These are phyloP conservation scores for Tagetes patula DNA, from an alignment of 129 eudicot genomes.

Conservation along the genomic window DNA sequence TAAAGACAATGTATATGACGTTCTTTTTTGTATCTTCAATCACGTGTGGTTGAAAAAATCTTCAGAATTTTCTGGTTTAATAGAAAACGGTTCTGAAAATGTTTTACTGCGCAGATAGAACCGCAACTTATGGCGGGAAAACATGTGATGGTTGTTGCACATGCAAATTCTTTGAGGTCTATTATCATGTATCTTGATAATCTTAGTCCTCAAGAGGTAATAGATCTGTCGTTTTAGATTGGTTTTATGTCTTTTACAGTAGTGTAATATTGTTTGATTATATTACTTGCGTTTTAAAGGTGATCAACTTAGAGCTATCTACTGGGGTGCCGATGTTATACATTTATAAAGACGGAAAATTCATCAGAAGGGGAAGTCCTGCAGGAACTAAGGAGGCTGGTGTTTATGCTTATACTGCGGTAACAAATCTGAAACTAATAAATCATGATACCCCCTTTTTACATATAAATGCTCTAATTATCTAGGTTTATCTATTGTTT, in stretches of 20 bases:
- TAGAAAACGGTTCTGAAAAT: slow-evolving; percentile 5
- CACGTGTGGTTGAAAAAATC: not conserved
- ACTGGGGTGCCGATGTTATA: slow-evolving; percentile 92
- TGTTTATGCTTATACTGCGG: slow-evolving; percentile 79
- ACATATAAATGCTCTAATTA: not conserved
- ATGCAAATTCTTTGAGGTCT: slow-evolving; percentile 89
- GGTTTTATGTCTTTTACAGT: not conserved
- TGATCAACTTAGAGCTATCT: slow-evolving; percentile 75
- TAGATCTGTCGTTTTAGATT: not conserved
- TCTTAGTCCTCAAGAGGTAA: slow-evolving; percentile 80
- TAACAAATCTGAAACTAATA: slow-evolving; percentile 23
- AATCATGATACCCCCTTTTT: slow-evolving; percentile 8
- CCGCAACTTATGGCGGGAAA: slow-evolving; percentile 67
- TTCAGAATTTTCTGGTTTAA: not conserved
- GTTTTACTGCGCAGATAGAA: slow-evolving; percentile 54
- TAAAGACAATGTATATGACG: slow-evolving; percentile 57
- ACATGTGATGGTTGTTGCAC: slow-evolving; percentile 90
- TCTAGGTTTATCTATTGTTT: not conserved
- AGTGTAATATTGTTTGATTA: not conserved
- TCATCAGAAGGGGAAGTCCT: slow-evolving; percentile 85
- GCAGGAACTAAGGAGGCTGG: slow-evolving; percentile 63
- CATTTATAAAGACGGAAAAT: slow-evolving; percentile 61
- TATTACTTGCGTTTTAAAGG: slow-evolving; percentile 41
- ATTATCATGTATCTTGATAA: slow-evolving; percentile 85
- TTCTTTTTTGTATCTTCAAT: not conserved